Percentiles rank a stretch among this genome's conserved stretches.
Conservation (phyloP, 768 basidiomycete species). For the Termitomyces sp. region DNA sequence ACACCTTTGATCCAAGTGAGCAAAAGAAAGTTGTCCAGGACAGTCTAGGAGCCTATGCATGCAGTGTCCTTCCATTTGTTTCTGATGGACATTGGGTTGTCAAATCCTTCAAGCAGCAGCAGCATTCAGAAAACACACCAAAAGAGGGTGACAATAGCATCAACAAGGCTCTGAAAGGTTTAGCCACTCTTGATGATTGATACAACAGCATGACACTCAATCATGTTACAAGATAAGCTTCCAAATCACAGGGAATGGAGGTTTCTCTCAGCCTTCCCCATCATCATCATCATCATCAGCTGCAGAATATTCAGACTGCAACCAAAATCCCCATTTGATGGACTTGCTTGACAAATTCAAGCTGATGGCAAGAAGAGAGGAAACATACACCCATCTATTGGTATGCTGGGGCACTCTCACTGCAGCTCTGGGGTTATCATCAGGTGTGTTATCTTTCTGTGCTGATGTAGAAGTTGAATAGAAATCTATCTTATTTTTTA, state of each 20-base stretch:
- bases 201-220: conserved; percentile 85
- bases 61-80: conserved; percentile 66
- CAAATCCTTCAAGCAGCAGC: conserved; percentile 30
- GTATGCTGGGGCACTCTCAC: conserved; percentile 89
- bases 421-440: too few species aligned
- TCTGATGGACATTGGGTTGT: too few species aligned
- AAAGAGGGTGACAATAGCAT: too few species aligned
- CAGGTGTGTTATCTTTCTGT: too few species aligned
- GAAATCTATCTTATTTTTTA: too few species aligned
- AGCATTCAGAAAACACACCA: conserved; percentile 3
- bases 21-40: conserved; percentile 52
- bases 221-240: too few species aligned
- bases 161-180: conserved; percentile 33
- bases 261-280: conserved; percentile 60
- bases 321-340: too few species aligned
- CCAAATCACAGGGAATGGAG: conserved; percentile 88
- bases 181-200: conserved; percentile 63
- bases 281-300: too few species aligned
- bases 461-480: too few species aligned
- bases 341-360: too few species aligned
- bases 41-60: conserved; percentile 76
- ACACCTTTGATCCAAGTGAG: conserved; percentile 24
- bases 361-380: too few species aligned
- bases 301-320: too few species aligned
- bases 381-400: conserved; percentile 78